phyloP scores from a whole-genome alignment of 176 grass and related monocot genomes.

The Echinochloa phyllopogon region DNA sequence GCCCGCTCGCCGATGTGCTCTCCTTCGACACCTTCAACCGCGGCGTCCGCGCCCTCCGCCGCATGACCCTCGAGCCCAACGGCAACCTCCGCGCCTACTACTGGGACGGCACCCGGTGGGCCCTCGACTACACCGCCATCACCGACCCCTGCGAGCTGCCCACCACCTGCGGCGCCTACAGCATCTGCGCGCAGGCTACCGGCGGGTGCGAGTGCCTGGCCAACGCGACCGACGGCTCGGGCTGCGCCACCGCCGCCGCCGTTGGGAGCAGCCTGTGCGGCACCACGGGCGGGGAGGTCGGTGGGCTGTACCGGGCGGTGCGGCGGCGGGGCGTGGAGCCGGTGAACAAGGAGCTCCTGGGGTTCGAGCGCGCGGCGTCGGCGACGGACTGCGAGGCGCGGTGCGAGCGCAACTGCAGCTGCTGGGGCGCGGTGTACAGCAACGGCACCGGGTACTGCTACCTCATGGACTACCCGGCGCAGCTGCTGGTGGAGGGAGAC shows the following conservation, averaged over 20 bases:
- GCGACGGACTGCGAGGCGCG: constrained; percentile 66
- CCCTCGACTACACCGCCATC: constrained; percentile 70
- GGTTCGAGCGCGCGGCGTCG: constrained; percentile 49
- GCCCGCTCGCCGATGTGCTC: constrained; percentile 59
- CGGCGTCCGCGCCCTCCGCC: constrained; percentile 55
- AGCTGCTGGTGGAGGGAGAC: constrained; percentile 72
- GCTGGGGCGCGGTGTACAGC: constrained; percentile 90
- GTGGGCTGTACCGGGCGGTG: constrained; percentile 49
- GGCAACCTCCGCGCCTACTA: constrained; percentile 85
- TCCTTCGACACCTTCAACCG: constrained; percentile 88
- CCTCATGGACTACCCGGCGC: constrained; percentile 77
- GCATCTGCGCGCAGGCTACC: constrained; percentile 53
- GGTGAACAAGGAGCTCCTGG: constrained; percentile 65
- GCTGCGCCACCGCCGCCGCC: constrained; percentile 23
- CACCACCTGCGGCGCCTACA: constrained; percentile 69
- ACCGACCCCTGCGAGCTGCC: constrained; percentile 67
- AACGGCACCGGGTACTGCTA: constrained; percentile 77
- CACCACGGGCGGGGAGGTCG: constrained; percentile 36
- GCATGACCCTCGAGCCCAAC: constrained; percentile 75
- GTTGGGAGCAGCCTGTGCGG: constrained; percentile 33
- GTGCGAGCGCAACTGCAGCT: constrained; percentile 86
- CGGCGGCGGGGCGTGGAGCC: constrained; percentile 71
- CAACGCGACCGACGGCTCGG: constrained; percentile 53
- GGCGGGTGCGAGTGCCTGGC: constrained; percentile 66
- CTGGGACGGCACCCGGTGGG: constrained; percentile 73